phyloP scores from a whole-genome alignment of 139 green algal species.

The Coelastrella sp. region DNA sequence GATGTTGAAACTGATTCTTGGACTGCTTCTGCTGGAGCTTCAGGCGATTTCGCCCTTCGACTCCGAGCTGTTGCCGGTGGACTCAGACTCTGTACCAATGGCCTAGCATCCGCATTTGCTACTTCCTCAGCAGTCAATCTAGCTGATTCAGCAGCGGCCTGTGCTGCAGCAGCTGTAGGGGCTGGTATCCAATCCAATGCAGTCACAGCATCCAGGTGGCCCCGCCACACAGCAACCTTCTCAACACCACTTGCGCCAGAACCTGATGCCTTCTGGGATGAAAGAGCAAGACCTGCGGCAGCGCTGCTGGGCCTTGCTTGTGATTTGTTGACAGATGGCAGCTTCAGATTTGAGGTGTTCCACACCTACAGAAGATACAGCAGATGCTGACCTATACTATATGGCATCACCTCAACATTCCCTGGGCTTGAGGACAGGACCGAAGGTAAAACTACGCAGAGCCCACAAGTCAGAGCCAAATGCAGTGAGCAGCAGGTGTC shows the following conservation, averaged over 20 bases:
- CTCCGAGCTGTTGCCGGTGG: too few species aligned
- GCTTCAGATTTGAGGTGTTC: slow-evolving; percentile 5
- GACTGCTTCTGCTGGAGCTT: too few species aligned
- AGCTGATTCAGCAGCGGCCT: slow-evolving; percentile 5
- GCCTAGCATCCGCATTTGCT: not conserved
- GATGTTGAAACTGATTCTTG: too few species aligned
- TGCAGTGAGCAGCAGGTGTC: not conserved
- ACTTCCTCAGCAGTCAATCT: not conserved
- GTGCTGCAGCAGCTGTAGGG: not conserved
- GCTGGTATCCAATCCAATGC: slow-evolving; percentile 1
- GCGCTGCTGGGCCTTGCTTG: slow-evolving; percentile 4
- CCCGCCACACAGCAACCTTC: not conserved
- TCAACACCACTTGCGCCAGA: not conserved
- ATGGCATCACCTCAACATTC: too few species aligned
- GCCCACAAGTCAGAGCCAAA: not conserved
- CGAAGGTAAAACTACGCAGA: not conserved
- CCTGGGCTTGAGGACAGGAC: not conserved
- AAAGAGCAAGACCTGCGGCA: not conserved
- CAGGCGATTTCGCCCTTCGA: too few species aligned
- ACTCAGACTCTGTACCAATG: too few species aligned
- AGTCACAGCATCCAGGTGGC: slow-evolving; percentile 8
- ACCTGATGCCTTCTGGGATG: not conserved
- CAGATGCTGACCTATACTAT: too few species aligned
- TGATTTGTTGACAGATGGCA: not conserved
- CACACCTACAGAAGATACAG: not conserved